Evolutionary conservation across 257 asterid species (phyloP).

Genomic region (Capsicum baccatum): DNA sequence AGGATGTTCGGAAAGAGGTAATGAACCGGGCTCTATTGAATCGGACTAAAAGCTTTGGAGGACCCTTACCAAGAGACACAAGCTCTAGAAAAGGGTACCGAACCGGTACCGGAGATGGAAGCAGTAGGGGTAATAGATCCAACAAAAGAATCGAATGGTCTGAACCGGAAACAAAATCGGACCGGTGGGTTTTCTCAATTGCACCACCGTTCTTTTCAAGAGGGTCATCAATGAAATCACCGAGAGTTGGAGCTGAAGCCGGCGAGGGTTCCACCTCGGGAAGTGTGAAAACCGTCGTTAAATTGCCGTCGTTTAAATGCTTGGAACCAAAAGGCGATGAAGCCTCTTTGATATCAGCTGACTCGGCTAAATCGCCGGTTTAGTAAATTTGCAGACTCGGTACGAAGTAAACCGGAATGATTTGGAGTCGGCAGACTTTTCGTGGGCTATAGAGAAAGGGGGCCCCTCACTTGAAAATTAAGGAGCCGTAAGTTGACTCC

Average conservation of each 20-base stretch:
- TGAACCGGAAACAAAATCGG: conserved; percentile 56
- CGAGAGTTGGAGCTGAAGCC: conserved; percentile 51
- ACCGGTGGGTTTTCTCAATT: conserved; percentile 58
- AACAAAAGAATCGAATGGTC: conserved; percentile 45
- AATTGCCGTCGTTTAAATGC: conserved; percentile 69
- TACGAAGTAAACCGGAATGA: background rate
- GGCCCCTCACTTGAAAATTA: background rate
- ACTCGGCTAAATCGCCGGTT: conserved; percentile 51
- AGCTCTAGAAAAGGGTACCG: conserved; percentile 56
- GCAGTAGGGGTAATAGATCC: conserved; percentile 52
- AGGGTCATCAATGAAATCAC: conserved; percentile 58
- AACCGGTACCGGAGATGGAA: conserved; percentile 58
- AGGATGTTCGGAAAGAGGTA: conserved; percentile 67
- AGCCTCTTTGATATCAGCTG: conserved; percentile 38
- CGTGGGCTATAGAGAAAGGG: background rate
- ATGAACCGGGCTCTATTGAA: conserved; percentile 64
- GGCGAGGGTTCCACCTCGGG: conserved; percentile 52
- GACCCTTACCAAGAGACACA: conserved; percentile 44
- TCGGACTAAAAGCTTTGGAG: conserved; percentile 54
- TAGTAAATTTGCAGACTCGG: background rate
- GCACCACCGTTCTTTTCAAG: conserved; percentile 51
- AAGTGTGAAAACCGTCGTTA: conserved; percentile 40
- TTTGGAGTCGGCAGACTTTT: conserved; percentile 9
- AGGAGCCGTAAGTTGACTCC: background rate
- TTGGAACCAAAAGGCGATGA: conserved; percentile 75